Evolutionary conservation across 2,329 filamentous ascomycete species (phyloP), one percentile per base, ranked within the genome.

Genomic region (Herpotrichia juniperi): DNA sequence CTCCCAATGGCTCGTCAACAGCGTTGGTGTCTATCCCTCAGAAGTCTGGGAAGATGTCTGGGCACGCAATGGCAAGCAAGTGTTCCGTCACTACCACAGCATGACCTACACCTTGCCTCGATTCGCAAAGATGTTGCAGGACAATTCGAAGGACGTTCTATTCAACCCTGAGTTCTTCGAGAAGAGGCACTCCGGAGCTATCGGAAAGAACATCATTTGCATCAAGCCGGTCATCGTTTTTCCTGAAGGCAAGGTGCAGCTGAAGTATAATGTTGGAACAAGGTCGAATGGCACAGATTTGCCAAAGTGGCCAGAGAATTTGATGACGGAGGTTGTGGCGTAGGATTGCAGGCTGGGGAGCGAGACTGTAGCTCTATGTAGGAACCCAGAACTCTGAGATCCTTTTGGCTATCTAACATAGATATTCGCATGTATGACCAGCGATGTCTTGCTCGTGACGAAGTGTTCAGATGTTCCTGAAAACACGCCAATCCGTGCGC

Each of bases 131-230:
- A 69, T 78, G 64, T 58, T 81, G 21, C 49, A 69, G 17, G 59
- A 76, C 44, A 68, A 80, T 48, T 72, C 72, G 14, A 68, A 57
- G 0, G 53, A 68, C 4, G 67, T 67, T 0, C 54, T 84, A 1
- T 78, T 84, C 50, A 72, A 77, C 4, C 73, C 77, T 0, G 66
- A 71, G 0, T 84, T 81, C 64, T 84, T 84, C 50, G 76, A 81
- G 62, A 58, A 62, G 22, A 62, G 74, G n/a, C 55, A 68, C 11
- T 69, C 71, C 2, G 69, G 70, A 43, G 73, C 73, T 2, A 57
- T 81, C 12, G 76, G 69, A 0, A 69, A 61, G 9, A 64, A 69
- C 1, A 67, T 83, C 17, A 54, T 66, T 3, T 68, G 66, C 16
- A 71, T 79, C 7, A 80, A 78, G 56, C 79, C 80, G 0, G 65